phyloP scores from a whole-genome alignment of 257 asterid genomes.

The Fraxinus americana region DNA sequence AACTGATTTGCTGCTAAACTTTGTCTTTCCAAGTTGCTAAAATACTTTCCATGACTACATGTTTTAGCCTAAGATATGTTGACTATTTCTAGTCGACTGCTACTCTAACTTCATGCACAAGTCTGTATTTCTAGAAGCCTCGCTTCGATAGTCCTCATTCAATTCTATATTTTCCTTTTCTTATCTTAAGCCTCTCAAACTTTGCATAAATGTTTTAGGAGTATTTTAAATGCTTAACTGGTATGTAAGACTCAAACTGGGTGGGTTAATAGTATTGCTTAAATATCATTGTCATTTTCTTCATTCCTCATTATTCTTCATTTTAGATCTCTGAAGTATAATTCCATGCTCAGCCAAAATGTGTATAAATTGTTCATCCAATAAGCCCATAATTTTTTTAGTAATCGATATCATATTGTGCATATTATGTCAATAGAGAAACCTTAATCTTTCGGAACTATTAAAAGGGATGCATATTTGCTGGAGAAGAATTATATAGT shows the following conservation, averaged over 20 bases:
- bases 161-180: background rate
- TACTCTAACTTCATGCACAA: background rate
- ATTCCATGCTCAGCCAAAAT: background rate
- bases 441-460: background rate
- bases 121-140: background rate
- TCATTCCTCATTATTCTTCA: background rate
- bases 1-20: background rate
- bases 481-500: background rate
- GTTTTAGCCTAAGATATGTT: background rate
- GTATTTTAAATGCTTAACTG: background rate
- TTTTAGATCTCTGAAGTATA: background rate
- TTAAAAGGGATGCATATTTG: background rate
- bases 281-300: background rate
- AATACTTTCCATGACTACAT: background rate
- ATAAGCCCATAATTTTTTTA: background rate
- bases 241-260: background rate
- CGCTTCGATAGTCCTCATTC: background rate
- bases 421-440: background rate
- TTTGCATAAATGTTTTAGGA: background rate
- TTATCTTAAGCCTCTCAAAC: background rate
- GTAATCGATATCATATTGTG: background rate
- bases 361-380: background rate
- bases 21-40: background rate
- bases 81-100: background rate
- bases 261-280: background rate